Evolutionary conservation across 2,329 filamentous ascomycete genomes (phyloP).

Genomic region (Pseudogymnoascus sp.): DNA sequence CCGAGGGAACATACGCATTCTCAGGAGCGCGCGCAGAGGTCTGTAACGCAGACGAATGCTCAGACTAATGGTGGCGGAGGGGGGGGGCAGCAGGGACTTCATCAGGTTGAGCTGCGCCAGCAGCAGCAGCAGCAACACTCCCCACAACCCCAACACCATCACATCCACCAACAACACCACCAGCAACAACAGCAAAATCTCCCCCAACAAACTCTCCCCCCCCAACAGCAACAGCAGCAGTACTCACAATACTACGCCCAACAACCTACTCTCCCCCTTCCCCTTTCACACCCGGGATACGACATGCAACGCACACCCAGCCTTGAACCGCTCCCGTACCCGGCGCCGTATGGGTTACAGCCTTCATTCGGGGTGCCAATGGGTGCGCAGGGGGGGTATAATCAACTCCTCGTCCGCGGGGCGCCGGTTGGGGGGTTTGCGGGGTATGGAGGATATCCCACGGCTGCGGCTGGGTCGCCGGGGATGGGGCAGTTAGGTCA

Average conservation of each 20-base stretch:
- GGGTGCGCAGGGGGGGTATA: not conserved
- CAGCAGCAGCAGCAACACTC: conserved; percentile 36
- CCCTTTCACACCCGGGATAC: not conserved
- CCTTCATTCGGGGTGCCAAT: not conserved
- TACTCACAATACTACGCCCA: not conserved
- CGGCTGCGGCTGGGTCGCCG: not conserved
- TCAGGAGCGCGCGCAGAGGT: conserved; percentile 31
- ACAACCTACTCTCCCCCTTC: not conserved
- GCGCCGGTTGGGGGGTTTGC: not conserved
- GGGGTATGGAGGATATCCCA: not conserved
- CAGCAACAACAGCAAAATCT: conserved; percentile 14
- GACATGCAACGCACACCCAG: not conserved
- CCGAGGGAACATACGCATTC: conserved; percentile 29
- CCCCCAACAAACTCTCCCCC: not conserved
- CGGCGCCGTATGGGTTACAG: not conserved
- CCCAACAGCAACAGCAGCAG: not conserved
- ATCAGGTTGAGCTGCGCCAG: conserved; percentile 33
- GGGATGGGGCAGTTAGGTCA: not conserved
- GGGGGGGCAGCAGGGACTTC: conserved; percentile 41
- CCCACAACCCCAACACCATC: conserved; percentile 33
- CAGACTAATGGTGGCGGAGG: conserved; percentile 36
- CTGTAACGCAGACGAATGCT: conserved; percentile 29
- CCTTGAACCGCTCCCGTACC: not conserved
- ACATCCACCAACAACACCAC: conserved; percentile 42
- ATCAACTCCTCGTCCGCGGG: not conserved